These are phyloP conservation scores for Phialocephala subalpina DNA, from an alignment of 2,329 filamentous ascomycete species.

Conservation along the genomic window DNA sequence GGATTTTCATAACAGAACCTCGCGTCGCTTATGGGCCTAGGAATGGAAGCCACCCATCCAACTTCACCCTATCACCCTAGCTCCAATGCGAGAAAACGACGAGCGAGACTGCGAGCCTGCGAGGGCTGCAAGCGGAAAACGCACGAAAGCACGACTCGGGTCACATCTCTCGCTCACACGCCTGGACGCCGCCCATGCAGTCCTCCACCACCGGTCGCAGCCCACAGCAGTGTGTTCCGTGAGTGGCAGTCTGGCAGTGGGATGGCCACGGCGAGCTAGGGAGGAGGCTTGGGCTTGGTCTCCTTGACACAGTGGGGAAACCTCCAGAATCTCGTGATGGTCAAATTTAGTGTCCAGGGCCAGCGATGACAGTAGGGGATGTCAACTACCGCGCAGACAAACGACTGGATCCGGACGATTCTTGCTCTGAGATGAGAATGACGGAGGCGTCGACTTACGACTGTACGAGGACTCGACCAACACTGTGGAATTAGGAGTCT, in stretches of 20 bases:
- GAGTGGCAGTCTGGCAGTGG: constrained; percentile 4
- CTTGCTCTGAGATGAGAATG: not conserved
- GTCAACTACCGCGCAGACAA: constrained; percentile 6
- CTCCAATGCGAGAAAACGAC: not conserved
- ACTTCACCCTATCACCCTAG: not conserved
- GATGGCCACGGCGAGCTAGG: not conserved
- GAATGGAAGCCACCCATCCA: constrained; percentile 5
- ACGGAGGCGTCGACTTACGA: constrained; percentile 8
- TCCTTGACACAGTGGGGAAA: constrained; percentile 23
- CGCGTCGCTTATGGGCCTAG: constrained; percentile 9
- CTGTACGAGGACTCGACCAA: not conserved
- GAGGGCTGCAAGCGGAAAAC: constrained; percentile 7
- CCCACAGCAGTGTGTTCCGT: not conserved
- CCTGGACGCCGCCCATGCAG: constrained; percentile 20
- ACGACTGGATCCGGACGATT: constrained; percentile 1
- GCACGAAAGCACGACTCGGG: constrained; percentile 25
- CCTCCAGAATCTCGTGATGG: constrained; percentile 2
- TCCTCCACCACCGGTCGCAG: constrained; percentile 8
- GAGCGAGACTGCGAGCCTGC: too few relatives aligned
- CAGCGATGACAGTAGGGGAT: not conserved
- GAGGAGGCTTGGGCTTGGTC: constrained; percentile 22
- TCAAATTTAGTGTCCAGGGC: constrained; percentile 1
- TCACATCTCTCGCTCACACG: constrained; percentile 22
- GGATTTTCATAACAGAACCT: not conserved
- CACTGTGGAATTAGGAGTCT: constrained; percentile 8